Conservation (phyloP, 345 rosid genomes). For the Clausena lansium region DNA sequence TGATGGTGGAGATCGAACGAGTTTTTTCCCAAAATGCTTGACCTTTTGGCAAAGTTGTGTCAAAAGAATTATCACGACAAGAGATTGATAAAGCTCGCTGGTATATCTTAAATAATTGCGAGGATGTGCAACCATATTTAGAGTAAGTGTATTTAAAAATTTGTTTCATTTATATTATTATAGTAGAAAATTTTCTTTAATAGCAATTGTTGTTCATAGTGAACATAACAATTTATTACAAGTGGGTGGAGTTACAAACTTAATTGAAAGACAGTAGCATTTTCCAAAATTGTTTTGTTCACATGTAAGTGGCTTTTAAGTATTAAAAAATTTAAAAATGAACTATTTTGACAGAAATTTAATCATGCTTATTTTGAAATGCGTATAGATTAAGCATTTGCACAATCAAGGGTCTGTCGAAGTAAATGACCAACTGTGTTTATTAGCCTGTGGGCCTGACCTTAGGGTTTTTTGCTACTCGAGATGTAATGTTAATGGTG, state of each 20-base stretch:
- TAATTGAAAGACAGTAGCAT: neutral
- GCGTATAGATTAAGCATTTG: neutral
- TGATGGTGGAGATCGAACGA: neutral
- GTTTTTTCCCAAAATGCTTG: neutral
- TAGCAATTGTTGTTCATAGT: neutral
- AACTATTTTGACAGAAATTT: neutral
- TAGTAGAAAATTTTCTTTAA: neutral
- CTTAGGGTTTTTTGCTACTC: neutral
- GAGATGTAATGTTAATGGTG: neutral
- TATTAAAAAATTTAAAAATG: neutral
- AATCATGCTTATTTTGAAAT: neutral
- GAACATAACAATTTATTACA: neutral
- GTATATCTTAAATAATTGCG: no score
- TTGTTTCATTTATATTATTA: neutral
- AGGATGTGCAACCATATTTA: neutral
- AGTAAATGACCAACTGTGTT: no score
- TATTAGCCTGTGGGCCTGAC: no score
- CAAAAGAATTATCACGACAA: neutral
- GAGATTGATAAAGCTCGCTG: neutral
- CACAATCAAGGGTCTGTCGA: neutral
- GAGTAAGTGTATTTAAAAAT: neutral
- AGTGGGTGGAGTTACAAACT: neutral
- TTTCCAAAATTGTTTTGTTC: neutral
- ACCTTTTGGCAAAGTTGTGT: neutral
- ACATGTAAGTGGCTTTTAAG: neutral